phyloP scores from a whole-genome alignment of 2,329 filamentous ascomycete species.

The Zopfia rhizophila region DNA sequence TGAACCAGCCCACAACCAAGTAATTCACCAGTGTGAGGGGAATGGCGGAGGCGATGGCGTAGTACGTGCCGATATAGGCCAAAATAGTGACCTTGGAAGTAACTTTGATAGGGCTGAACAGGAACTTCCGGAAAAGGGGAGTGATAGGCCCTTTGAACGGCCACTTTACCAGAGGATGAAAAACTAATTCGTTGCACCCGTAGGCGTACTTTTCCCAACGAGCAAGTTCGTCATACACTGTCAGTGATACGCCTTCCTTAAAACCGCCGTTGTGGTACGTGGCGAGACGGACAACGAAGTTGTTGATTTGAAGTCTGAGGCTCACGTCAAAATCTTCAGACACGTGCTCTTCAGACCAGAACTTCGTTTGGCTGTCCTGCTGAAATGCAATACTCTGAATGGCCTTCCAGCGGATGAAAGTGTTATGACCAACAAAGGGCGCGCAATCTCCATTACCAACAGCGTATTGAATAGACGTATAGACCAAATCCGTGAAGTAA shows the following conservation, averaged over 20 bases:
- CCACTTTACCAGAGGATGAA: conserved; percentile 72
- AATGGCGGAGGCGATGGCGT: conserved; percentile 73
- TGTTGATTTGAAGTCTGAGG: conserved; percentile 73
- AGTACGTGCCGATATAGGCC: conserved; percentile 75
- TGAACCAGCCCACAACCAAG: conserved; percentile 74
- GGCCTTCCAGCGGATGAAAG: conserved; percentile 75
- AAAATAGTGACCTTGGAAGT: conserved; percentile 76
- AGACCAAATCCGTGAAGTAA: conserved; percentile 81
- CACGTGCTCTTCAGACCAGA: conserved; percentile 78
- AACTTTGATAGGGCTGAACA: conserved; percentile 68
- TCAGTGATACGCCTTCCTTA: conserved; percentile 76
- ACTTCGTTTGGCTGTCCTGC: conserved; percentile 68
- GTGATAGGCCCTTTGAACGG: conserved; percentile 70
- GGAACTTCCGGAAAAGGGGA: conserved; percentile 68
- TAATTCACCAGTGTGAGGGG: conserved; percentile 74
- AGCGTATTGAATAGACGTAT: conserved; percentile 74
- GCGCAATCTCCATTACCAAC: conserved; percentile 76
- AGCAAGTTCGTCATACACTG: conserved; percentile 75
- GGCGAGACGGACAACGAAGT: conserved; percentile 74
- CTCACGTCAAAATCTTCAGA: conserved; percentile 81
- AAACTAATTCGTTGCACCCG: conserved; percentile 74
- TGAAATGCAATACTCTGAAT: conserved; percentile 65
- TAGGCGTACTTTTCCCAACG: conserved; percentile 79
- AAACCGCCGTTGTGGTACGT: conserved; percentile 75
- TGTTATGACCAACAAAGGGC: conserved; percentile 80